phyloP scores from a whole-genome alignment of 1,284 basidiomycete species.

The Schizopora paradoxa region DNA sequence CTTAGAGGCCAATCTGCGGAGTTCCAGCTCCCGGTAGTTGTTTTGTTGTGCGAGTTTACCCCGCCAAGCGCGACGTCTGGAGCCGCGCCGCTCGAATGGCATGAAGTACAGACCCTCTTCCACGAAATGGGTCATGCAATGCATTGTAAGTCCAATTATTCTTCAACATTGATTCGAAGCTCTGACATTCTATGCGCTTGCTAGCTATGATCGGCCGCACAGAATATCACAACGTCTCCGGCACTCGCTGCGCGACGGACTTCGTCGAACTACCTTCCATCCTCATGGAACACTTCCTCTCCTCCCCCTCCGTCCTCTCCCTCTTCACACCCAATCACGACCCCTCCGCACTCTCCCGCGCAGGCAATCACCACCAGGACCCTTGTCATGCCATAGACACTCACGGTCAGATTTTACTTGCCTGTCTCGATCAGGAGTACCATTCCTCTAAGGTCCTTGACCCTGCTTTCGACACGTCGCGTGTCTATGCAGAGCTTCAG shows the following conservation, averaged over 20 bases:
- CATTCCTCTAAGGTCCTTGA: slow-evolving; percentile 67
- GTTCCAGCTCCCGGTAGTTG: slow-evolving; percentile 89
- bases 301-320: slow-evolving; percentile 76
- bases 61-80: slow-evolving; percentile 57
- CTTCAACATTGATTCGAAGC: slow-evolving; percentile 10
- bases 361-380: slow-evolving; percentile 59
- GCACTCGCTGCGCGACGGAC: slow-evolving; percentile 97
- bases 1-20: slow-evolving; percentile 59
- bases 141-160: slow-evolving; percentile 71
- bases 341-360: slow-evolving; percentile 38
- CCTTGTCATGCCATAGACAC: slow-evolving; percentile 79
- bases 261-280: slow-evolving; percentile 98
- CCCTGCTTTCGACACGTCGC: slow-evolving; percentile 66
- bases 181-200: slow-evolving; percentile 11
- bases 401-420: slow-evolving; percentile 88
- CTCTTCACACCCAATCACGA: slow-evolving; percentile 52
- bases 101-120: slow-evolving; percentile 92
- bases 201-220: slow-evolving; percentile 96
- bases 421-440: slow-evolving; percentile 85
- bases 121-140: slow-evolving; percentile 99
- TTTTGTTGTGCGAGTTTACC: slow-evolving; percentile 86
- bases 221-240: slow-evolving; percentile 96
- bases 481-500: slow-evolving; percentile 58
- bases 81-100: slow-evolving; percentile 82
- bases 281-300: slow-evolving; percentile 96